A percentile compares a stretch with the other conserved stretches of the same genome.
Evolutionary conservation across 768 basidiomycete genomes (phyloP).

Genomic region (Termitomyces titanicus): DNA sequence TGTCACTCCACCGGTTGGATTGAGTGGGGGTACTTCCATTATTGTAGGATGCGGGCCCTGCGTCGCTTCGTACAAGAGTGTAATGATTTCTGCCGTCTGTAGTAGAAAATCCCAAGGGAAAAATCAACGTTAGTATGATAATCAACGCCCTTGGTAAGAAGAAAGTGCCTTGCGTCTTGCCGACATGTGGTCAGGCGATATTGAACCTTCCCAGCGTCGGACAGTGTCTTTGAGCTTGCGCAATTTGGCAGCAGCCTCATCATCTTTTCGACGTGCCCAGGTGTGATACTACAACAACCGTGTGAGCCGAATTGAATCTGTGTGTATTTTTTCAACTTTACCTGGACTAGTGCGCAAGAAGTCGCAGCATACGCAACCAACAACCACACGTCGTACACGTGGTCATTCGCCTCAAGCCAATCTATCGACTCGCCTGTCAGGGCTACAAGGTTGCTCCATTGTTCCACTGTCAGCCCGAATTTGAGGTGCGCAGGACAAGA

Average conservation of each 20-base stretch:
- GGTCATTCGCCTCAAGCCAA: constrained; percentile 84
- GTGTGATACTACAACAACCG: constrained; percentile 74
- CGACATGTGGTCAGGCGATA: constrained; percentile 93
- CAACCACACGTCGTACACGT: constrained; percentile 82
- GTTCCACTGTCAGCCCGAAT: constrained; percentile 75
- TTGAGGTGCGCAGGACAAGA: constrained; percentile 86
- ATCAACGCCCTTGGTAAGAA: constrained; percentile 8
- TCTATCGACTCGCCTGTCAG: constrained; percentile 81
- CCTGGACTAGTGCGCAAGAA: constrained; percentile 88
- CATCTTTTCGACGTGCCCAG: constrained; percentile 81
- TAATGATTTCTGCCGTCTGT: constrained; percentile 90
- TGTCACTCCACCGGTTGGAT: constrained; percentile 73
- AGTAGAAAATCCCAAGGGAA: constrained; percentile 5
- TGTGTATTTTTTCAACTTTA: constrained; percentile 27
- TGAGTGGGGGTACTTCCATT: constrained; percentile 61
- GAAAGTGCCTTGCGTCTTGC: constrained; percentile 75
- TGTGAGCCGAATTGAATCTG: constrained; percentile 1
- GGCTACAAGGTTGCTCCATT: constrained; percentile 71
- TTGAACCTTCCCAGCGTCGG: constrained; percentile 79
- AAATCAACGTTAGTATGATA: constrained; percentile 4
- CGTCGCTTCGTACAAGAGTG: constrained; percentile 90
- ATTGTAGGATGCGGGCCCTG: constrained; percentile 52
- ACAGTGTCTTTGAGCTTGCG: constrained; percentile 82
- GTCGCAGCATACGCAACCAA: constrained; percentile 85
- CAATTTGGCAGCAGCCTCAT: constrained; percentile 68